phyloP scores from a whole-genome alignment of 2,329 filamentous ascomycete genomes.

The Pseudocercospora pini-densiflorae region DNA sequence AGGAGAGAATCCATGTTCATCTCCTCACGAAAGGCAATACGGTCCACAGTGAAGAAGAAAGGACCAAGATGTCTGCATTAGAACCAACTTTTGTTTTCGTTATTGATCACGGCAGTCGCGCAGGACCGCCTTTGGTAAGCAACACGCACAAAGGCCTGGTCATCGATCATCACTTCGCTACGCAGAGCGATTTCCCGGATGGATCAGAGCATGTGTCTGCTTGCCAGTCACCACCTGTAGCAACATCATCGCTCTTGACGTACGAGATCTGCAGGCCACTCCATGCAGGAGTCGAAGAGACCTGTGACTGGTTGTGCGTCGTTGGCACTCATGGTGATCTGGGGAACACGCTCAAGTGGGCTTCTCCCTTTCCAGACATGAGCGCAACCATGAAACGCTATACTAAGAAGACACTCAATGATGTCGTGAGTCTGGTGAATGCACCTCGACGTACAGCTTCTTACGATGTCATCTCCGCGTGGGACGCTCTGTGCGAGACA shows the following conservation, averaged over 20 bases:
- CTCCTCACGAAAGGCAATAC: slow-evolving; percentile 63
- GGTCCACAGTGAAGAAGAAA: slow-evolving; percentile 61
- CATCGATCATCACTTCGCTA: slow-evolving; percentile 67
- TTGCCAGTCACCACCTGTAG: slow-evolving; percentile 67
- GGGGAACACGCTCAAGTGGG: slow-evolving; percentile 68
- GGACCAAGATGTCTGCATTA: slow-evolving; percentile 55
- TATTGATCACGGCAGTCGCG: slow-evolving; percentile 67
- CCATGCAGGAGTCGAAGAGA: slow-evolving; percentile 53
- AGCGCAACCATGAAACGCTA: slow-evolving; percentile 61
- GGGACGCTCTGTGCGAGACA: slow-evolving; percentile 61
- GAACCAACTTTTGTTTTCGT: slow-evolving; percentile 65
- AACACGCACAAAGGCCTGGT: slow-evolving; percentile 58
- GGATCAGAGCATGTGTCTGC: slow-evolving; percentile 62
- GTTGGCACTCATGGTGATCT: slow-evolving; percentile 68
- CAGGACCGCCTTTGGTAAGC: slow-evolving; percentile 59
- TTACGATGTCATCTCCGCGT: slow-evolving; percentile 65
- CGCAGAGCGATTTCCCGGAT: slow-evolving; percentile 62
- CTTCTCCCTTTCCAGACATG: slow-evolving; percentile 70
- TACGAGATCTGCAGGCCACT: slow-evolving; percentile 66
- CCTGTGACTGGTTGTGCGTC: slow-evolving; percentile 65
- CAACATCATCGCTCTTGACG: slow-evolving; percentile 66
- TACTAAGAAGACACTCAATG: slow-evolving; percentile 66
- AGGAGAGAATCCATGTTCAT: slow-evolving; percentile 60
- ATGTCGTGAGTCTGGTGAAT: slow-evolving; percentile 67
- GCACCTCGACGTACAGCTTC: slow-evolving; percentile 66